Evolutionary conservation across 2,329 filamentous ascomycete species (phyloP).

Genomic region (Chalara sp.): DNA sequence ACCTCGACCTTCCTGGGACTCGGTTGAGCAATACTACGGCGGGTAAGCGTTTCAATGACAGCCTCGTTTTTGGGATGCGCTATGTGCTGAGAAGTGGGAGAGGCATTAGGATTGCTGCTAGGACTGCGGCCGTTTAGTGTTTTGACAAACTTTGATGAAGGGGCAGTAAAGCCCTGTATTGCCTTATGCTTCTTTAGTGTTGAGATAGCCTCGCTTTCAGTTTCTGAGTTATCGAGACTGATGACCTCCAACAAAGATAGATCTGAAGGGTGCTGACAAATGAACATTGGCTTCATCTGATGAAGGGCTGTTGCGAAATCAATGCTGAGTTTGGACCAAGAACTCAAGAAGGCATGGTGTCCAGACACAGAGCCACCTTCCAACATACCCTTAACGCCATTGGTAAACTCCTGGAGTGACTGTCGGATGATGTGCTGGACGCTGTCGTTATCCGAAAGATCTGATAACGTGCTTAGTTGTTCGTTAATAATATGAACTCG

Average conservation of each 20-base stretch:
- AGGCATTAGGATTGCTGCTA: neutral
- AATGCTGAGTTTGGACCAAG: slow-evolving; percentile 19
- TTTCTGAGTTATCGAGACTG: slow-evolving; percentile 9
- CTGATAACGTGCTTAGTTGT: slow-evolving; percentile 53
- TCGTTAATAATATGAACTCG: slow-evolving; percentile 44
- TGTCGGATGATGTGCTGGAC: slow-evolving; percentile 59
- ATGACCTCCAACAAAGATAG: neutral
- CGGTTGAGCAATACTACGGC: neutral
- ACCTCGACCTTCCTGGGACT: neutral
- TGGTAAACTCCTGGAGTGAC: slow-evolving; percentile 51
- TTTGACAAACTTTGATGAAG: neutral
- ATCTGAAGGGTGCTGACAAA: slow-evolving; percentile 16
- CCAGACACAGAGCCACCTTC: slow-evolving; percentile 36
- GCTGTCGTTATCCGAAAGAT: slow-evolving; percentile 52
- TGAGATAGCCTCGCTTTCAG: neutral
- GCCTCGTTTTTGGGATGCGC: neutral
- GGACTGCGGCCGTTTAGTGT: neutral
- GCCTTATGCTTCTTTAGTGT: neutral
- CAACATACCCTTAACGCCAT: slow-evolving; percentile 45
- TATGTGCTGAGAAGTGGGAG: too few species aligned
- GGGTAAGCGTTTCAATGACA: neutral
- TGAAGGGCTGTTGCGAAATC: slow-evolving; percentile 20
- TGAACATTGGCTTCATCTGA: slow-evolving; percentile 25
- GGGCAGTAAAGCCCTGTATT: neutral
- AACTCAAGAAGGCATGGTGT: slow-evolving; percentile 36